Evolutionary conservation across 352 stramenopile species (phyloP), one percentile per base, ranked within the genome.

Genomic region (Pythium apleroticum): DNA sequence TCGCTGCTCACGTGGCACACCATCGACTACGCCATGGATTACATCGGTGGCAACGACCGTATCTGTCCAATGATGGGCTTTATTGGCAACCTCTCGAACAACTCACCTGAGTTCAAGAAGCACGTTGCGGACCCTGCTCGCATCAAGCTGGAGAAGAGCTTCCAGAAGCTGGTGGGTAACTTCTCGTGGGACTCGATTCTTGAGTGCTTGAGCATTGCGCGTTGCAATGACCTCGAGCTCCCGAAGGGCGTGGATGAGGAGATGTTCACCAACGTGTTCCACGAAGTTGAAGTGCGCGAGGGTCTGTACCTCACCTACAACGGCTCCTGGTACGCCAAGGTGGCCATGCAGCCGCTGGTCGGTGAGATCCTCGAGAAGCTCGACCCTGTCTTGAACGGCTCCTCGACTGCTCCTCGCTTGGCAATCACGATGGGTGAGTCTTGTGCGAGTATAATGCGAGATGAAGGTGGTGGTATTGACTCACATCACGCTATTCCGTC

Each of bases 311-410:
- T 91, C 4, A 83, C 76, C 19, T 88, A 85, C 67, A 93, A 94
- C 73, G 63, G 93, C 53, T 92, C 82, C 55, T 90, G 81, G 82
- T 92, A 84, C 65, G 69, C 87, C 37, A 94, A 96, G 69, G 49
- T 90, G 30, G 84, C 84, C 46, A 96, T 96, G 87, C 85, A 94
- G 65, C 87, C 82, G n/a, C 81, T 94, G 28, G 73, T 83, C 52
- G 65, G 72, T 24, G 87, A 96, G 61, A 82, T 96, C 55, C 63
- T 91, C n/a, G 74, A 60, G 25, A 76, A 76, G 15, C 52, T 95
- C 22, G 77, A 95, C 33, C 64, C 63, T 6, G 72, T 71, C 30
- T 46, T 93, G 22, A 76, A 84, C 17, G 78, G 69, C 1, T 27
- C 71, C 6, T 27, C 71, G 7, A 58, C 76, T 14, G 74, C 77